Evolutionary conservation across 2,329 filamentous ascomycete genomes (phyloP).

Genomic region (Penicillium decumbens): DNA sequence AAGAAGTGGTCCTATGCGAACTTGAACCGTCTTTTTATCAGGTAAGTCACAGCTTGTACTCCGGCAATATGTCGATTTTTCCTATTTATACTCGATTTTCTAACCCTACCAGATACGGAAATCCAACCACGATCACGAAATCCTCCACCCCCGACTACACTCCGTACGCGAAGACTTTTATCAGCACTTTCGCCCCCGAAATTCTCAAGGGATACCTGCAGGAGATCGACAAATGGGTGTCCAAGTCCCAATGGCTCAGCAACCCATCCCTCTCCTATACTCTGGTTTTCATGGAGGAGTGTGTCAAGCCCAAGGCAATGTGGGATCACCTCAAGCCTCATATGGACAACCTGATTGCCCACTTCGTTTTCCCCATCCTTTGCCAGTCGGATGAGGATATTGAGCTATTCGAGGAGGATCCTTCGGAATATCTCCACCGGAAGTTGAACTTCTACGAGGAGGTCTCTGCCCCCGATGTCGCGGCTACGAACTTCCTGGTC

Average conservation of each 20-base stretch:
- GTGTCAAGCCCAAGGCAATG: constrained; percentile 94
- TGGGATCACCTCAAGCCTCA: constrained; percentile 93
- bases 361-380: constrained; percentile 91
- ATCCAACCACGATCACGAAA: constrained; percentile 69
- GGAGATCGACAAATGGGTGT: constrained; percentile 96
- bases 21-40: constrained; percentile 88
- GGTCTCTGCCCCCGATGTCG: constrained; percentile 87
- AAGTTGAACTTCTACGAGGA: constrained; percentile 99
- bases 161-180: constrained; percentile 85
- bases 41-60: constrained; percentile 50
- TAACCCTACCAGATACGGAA: constrained; percentile 67
- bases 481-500: constrained; percentile 93
- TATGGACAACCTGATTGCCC: constrained; percentile 85
- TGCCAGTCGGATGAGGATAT: constrained; percentile 90
- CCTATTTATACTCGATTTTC: constrained; percentile 5
- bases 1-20: constrained; percentile 99
- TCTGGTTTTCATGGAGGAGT: constrained; percentile 92
- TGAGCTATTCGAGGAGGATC: constrained; percentile 88
- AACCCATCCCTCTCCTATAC: constrained; percentile 91
- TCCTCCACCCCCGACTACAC: constrained; percentile 70
- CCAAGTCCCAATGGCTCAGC: constrained; percentile 90
- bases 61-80: neutral
- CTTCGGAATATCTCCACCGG: constrained; percentile 92
- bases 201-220: constrained; percentile 91
- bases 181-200: constrained; percentile 84